These are phyloP conservation scores for Cardiospermum halicacabum DNA, from an alignment of 345 rosid species.

Conservation along the genomic window DNA sequence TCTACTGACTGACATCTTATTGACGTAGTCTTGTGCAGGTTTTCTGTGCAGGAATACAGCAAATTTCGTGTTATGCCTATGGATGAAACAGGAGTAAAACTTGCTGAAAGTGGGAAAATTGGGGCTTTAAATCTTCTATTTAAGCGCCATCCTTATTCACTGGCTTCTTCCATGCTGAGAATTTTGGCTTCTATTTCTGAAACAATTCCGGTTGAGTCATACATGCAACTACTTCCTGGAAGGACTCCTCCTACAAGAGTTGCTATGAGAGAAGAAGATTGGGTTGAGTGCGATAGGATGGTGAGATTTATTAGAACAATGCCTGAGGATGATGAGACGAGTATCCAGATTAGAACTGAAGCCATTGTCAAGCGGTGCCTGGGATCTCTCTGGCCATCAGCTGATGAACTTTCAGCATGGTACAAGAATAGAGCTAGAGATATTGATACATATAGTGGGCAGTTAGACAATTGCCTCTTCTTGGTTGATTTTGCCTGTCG, in stretches of 20 bases:
- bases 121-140: conserved; percentile 89
- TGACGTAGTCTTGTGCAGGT: conserved; percentile 64
- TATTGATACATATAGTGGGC: conserved; percentile 83
- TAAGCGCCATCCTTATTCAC: conserved; percentile 92
- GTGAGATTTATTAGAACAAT: conserved; percentile 46
- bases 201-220: conserved; percentile 81
- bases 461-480: conserved; percentile 76
- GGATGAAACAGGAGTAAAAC: conserved; percentile 61
- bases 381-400: conserved; percentile 73
- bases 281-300: conserved; percentile 95
- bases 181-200: conserved; percentile 84
- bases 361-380: conserved; percentile 52
- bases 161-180: conserved; percentile 56
- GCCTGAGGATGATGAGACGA: conserved; percentile 46
- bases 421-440: conserved; percentile 83
- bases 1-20: conserved; percentile 33
- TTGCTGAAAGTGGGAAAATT: conserved; percentile 92
- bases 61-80: conserved; percentile 71
- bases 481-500: conserved; percentile 73
- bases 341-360: conserved; percentile 61
- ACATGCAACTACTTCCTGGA: conserved; percentile 95
- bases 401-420: conserved; percentile 63
- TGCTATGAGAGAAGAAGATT: conserved; percentile 86
- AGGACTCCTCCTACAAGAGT: conserved; percentile 54
- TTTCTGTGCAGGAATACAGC: conserved; percentile 75